A percentile compares a stretch with the other conserved stretches of the same genome.
phyloP scores from a whole-genome alignment of 1,284 basidiomycete genomes.

The Xerocomus nothofagi region DNA sequence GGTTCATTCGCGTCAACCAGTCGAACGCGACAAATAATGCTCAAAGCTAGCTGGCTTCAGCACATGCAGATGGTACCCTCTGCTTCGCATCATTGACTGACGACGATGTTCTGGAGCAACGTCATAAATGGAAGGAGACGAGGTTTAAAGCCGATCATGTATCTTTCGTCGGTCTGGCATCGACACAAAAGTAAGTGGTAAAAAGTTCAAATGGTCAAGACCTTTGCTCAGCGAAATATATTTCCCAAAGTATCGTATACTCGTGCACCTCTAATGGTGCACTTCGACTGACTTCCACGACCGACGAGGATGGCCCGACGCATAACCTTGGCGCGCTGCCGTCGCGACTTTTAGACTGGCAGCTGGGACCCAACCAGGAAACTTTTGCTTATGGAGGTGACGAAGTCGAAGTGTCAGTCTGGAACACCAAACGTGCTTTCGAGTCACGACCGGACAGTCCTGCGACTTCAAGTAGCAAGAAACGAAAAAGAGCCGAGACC shows the following conservation, averaged over 20 bases:
- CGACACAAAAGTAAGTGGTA: slow-evolving; percentile 37
- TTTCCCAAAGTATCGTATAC: slow-evolving; percentile 39
- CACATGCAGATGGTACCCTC: slow-evolving; percentile 56
- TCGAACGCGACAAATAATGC: slow-evolving; percentile 24
- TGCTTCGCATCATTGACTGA: slow-evolving; percentile 44
- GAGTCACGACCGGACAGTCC: slow-evolving; percentile 18
- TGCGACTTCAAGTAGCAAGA: slow-evolving; percentile 42
- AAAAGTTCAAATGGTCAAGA: background rate
- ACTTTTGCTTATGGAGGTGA: slow-evolving; percentile 84
- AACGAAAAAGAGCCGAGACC: slow-evolving; percentile 66
- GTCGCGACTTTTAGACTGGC: slow-evolving; percentile 64
- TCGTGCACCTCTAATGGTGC: slow-evolving; percentile 76
- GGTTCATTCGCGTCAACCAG: background rate
- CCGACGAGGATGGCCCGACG: slow-evolving; percentile 28
- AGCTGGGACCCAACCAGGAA: slow-evolving; percentile 50
- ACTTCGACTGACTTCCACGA: slow-evolving; percentile 48
- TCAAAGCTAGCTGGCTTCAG: slow-evolving; percentile 61
- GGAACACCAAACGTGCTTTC: slow-evolving; percentile 76
- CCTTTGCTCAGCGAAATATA: slow-evolving; percentile 13
- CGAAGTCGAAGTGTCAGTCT: slow-evolving; percentile 85
- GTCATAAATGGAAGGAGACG: slow-evolving; percentile 61
- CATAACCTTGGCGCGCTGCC: slow-evolving; percentile 50
- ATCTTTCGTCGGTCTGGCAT: slow-evolving; percentile 61
- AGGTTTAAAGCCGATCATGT: slow-evolving; percentile 52
- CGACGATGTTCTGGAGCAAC: slow-evolving; percentile 40